phyloP scores from a whole-genome alignment of 78 protist species.

The Salpingoeca rosetta region DNA sequence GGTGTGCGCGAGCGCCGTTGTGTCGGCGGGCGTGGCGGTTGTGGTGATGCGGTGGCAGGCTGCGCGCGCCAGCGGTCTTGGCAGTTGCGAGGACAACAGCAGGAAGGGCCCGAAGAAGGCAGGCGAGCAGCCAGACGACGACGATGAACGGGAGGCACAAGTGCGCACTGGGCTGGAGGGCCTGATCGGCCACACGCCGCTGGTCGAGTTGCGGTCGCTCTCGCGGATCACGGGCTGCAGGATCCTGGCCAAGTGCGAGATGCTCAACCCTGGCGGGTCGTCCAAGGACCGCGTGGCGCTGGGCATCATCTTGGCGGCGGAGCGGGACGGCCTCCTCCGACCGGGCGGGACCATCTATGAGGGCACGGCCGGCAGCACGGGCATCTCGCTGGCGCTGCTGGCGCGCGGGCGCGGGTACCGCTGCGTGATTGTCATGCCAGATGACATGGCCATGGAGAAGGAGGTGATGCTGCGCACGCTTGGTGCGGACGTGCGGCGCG shows the following conservation, averaged over 20 bases:
- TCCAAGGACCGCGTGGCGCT: constrained; percentile 42
- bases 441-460: constrained; percentile 49
- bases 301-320: neutral
- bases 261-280: constrained; percentile 63
- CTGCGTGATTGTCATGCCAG: constrained; percentile 42
- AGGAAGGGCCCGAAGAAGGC: too few species aligned
- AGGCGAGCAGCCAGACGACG: too few species aligned
- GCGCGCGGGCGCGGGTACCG: constrained; percentile 46
- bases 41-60: too few species aligned
- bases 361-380: constrained; percentile 69
- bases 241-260: constrained; percentile 49
- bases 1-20: too few species aligned
- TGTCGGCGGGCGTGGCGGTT: too few species aligned
- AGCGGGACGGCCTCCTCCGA: neutral
- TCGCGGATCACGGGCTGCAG: constrained; percentile 49
- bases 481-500: constrained; percentile 48
- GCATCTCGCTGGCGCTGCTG: constrained; percentile 46
- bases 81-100: too few species aligned
- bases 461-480: constrained; percentile 24
- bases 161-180: constrained; percentile 28
- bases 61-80: too few species aligned
- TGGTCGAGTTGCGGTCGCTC: constrained; percentile 30
- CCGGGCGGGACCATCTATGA: constrained; percentile 37
- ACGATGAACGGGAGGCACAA: too few species aligned
- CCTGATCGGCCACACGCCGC: constrained; percentile 47